A percentile compares a stretch with the other conserved stretches of the same genome.
These are phyloP conservation scores for Oryza glaberrima DNA, from an alignment of 176 grass and related monocot genomes.

Conservation along the genomic window DNA sequence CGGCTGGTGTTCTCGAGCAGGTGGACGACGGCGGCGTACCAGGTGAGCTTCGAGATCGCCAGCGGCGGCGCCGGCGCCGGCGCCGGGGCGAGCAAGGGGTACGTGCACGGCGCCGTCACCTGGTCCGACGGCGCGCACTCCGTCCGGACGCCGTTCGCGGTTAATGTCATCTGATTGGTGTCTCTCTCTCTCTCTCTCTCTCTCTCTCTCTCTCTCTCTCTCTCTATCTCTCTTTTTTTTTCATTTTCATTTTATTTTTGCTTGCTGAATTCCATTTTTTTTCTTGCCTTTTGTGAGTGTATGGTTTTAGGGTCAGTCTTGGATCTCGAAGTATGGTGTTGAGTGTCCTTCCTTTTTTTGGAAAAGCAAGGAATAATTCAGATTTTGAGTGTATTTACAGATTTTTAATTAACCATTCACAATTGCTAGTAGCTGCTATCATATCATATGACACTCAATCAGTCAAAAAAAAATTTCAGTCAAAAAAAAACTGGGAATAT, in stretches of 20 bases:
- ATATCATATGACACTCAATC: too few relatives aligned
- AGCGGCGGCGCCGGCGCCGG: neutral
- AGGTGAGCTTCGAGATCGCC: slow-evolving; percentile 60
- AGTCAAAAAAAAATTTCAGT: too few relatives aligned
- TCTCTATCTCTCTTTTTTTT: too few relatives aligned
- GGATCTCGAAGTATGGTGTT: neutral
- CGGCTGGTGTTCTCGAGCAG: slow-evolving; percentile 63
- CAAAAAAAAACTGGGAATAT: too few relatives aligned
- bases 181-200: neutral
- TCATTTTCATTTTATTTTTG: neutral
- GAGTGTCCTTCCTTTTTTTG: neutral
- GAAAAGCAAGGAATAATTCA: neutral
- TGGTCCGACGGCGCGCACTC: slow-evolving; percentile 92
- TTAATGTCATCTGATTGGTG: slow-evolving; percentile 66
- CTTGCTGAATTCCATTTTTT: neutral
- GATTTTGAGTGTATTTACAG: neutral
- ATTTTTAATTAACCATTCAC: neutral
- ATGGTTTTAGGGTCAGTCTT: neutral
- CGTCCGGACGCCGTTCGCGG: slow-evolving; percentile 77
- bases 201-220: too few relatives aligned
- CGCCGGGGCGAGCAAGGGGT: slow-evolving; percentile 55
- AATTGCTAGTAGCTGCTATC: neutral
- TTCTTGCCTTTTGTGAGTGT: neutral
- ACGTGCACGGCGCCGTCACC: slow-evolving; percentile 61
- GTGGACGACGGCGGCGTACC: slow-evolving; percentile 71